A percentile compares a stretch with the other conserved stretches of the same genome.
phyloP scores from a whole-genome alignment of 305 asterid genomes.

The Fraxinus velutina region DNA sequence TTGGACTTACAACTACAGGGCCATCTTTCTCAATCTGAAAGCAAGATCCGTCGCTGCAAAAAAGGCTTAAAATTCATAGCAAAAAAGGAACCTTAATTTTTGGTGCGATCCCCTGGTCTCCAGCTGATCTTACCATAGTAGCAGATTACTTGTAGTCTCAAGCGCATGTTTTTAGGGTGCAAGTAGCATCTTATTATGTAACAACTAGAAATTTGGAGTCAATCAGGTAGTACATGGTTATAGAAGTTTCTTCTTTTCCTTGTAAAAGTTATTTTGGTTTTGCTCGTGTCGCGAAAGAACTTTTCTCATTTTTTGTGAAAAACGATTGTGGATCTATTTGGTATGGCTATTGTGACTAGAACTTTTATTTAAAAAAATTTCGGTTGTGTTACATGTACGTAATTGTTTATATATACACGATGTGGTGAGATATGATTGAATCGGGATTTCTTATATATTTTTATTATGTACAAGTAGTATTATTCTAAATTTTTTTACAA shows the following conservation, averaged over 20 bases:
- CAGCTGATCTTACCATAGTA: neutral
- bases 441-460: no score
- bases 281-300: neutral
- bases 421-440: no score
- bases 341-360: neutral
- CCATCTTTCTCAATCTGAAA: constrained; percentile 33
- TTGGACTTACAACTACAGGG: constrained; percentile 19
- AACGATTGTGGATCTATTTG: neutral
- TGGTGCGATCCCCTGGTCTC: neutral
- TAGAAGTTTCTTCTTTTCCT: neutral
- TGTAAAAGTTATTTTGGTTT: neutral
- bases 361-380: neutral
- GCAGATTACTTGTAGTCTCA: neutral
- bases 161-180: neutral
- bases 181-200: neutral
- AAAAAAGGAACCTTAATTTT: neutral
- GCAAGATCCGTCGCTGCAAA: constrained; percentile 29
- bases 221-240: neutral
- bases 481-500: neutral
- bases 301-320: neutral
- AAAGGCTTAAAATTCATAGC: constrained; percentile 15
- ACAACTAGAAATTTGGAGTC: neutral
- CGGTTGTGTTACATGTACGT: no score
- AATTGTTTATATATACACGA: no score
- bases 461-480: no score